Evolutionary conservation across 352 stramenopile species (phyloP).

Genomic region (Aphanomyces cochlioides): DNA sequence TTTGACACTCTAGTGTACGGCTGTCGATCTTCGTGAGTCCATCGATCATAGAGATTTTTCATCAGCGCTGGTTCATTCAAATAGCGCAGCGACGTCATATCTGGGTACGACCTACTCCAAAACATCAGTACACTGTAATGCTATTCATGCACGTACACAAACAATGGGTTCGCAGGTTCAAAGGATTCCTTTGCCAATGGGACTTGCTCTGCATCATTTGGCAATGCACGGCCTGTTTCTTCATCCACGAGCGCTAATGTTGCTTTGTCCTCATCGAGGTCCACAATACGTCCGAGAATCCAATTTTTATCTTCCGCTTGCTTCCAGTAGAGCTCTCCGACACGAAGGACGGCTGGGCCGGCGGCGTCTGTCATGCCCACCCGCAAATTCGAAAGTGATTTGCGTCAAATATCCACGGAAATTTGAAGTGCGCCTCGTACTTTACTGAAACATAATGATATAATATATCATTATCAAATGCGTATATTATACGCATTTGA

Average conservation of each 20-base stretch:
- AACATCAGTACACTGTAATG: background rate
- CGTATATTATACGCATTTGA: too few species aligned
- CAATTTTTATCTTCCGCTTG: constrained; percentile 57
- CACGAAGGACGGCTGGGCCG: constrained; percentile 34
- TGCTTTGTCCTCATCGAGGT: constrained; percentile 39
- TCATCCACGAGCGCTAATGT: constrained; percentile 58
- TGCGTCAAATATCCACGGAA: background rate
- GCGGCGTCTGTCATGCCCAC: background rate
- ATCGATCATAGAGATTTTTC: constrained; percentile 33
- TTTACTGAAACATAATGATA: background rate
- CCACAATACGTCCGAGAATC: constrained; percentile 59
- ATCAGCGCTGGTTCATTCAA: constrained; percentile 37
- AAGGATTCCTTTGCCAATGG: constrained; percentile 46
- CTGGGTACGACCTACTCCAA: constrained; percentile 45
- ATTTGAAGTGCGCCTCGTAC: background rate
- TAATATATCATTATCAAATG: too few species aligned
- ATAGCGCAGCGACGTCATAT: constrained; percentile 81
- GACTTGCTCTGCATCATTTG: constrained; percentile 35
- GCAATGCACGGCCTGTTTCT: constrained; percentile 46
- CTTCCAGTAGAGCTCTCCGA: constrained; percentile 80
- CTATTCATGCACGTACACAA: constrained; percentile 33
- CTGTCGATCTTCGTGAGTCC: constrained; percentile 18
- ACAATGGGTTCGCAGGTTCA: constrained; percentile 68
- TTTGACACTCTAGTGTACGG: constrained; percentile 33
- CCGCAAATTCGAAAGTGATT: background rate